Evolutionary conservation across 2,329 filamentous ascomycete genomes (phyloP), one percentile per base, ranked within the genome.

Genomic region (Sclerotinia minor): DNA sequence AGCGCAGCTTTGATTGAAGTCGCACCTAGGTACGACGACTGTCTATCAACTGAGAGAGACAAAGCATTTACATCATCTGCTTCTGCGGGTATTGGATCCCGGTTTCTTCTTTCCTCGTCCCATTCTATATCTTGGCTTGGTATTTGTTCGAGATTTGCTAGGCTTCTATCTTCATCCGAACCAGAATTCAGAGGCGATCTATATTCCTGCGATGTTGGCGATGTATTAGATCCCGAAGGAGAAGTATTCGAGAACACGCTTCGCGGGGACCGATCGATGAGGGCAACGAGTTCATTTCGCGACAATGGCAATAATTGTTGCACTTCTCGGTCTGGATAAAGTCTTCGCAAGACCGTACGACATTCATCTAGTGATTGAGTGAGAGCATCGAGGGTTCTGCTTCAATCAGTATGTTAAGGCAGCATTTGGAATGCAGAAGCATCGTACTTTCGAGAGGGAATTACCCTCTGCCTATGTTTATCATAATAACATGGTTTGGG

Each of bases 401-500:
- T 65, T 68, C 59, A 54, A 69, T 77, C 67, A 76, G 74, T 19
- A 59, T 66, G 38, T 69, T 69, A 55, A 61, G 61, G 65, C 65
- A 50, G 64, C 60, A 68, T 58, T 47, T 59, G 57, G 38, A 53
- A 66, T 55, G 60, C 35, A 44, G 57, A 63, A 64, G 67, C 44
- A 49, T 65, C 52, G 86, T 81, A 90, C 89, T 92, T 93, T 78
- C 90, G 85, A 11, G 91, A 94, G 0, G 91, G 91, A 68, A 92
- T 89, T 13, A 92, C 87, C 69, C 90, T 83, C 77, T 92, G 89
- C 21, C 90, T 85, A 71, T 92, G 91, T 79, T 94, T 92, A 72
- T 92, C 89, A 78, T 94, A 94, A 74, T 89, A 88, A 76, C 92
- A 94, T 66, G 87, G 83, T 77, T 93, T 91, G 5, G 90, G 89